phyloP scores from a whole-genome alignment of 2,329 filamentous ascomycete genomes.

The Pseudogymnoascus sp. region DNA sequence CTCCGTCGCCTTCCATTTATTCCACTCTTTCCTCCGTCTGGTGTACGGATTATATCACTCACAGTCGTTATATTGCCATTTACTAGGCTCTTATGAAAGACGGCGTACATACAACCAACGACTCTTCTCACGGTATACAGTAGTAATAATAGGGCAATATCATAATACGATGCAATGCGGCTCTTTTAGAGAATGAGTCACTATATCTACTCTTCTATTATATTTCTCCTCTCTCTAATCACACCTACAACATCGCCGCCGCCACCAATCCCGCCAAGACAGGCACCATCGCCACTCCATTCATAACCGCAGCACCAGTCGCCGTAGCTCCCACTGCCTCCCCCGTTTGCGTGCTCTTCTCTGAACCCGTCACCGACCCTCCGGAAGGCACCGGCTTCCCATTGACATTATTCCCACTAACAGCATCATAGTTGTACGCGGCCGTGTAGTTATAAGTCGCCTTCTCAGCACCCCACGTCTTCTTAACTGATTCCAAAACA shows the following conservation, averaged over 20 bases:
- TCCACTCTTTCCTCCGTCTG: too few relatives aligned
- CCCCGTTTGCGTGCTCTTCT: neutral
- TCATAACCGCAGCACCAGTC: neutral
- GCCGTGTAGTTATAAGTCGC: conserved; percentile 17
- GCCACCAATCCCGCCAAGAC: neutral
- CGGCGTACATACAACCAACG: too few relatives aligned
- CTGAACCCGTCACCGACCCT: neutral
- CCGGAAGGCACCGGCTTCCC: neutral
- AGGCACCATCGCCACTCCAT: neutral
- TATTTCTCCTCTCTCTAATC: neutral
- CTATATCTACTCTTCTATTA: neutral
- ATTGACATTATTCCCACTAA: conserved; percentile 12
- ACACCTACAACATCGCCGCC: neutral
- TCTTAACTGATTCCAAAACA: conserved; percentile 13
- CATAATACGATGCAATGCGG: too few relatives aligned
- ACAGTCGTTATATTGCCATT: too few relatives aligned
- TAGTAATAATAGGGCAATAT: too few relatives aligned
- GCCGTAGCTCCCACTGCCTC: neutral
- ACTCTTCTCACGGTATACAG: too few relatives aligned
- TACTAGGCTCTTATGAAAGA: too few relatives aligned
- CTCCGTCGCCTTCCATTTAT: too few relatives aligned
- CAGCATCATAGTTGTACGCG: conserved; percentile 17
- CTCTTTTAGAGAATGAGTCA: neutral
- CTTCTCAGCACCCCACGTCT: conserved; percentile 14
- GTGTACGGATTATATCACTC: too few relatives aligned